phyloP scores from a whole-genome alignment of 129 eudicot genomes.

The Chrysanthemum seticuspe region DNA sequence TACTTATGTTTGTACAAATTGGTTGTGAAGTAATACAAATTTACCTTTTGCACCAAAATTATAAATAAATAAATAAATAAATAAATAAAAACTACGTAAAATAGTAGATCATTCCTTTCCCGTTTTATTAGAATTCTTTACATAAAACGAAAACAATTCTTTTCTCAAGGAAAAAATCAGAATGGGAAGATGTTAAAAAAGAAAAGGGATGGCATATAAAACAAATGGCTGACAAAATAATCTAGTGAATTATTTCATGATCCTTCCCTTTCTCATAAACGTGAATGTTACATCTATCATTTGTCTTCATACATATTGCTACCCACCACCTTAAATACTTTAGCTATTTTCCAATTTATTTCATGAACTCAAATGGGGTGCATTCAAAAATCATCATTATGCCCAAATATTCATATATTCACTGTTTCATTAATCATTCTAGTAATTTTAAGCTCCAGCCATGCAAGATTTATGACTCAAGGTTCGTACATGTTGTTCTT shows the following conservation, averaged over 20 bases:
- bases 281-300: slow-evolving; percentile 10
- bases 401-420: background rate
- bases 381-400: background rate
- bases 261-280: slow-evolving; percentile 20
- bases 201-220: slow-evolving; percentile 6
- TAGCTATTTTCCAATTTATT: background rate
- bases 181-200: background rate
- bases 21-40: too few relatives aligned
- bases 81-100: too few relatives aligned
- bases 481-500: slow-evolving; percentile 1
- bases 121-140: too few relatives aligned
- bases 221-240: slow-evolving; percentile 24
- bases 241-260: slow-evolving; percentile 6
- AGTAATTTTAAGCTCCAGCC: background rate
- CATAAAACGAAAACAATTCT: too few relatives aligned
- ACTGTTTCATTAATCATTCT: background rate
- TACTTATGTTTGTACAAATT: too few relatives aligned
- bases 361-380: slow-evolving; percentile 13
- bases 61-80: too few relatives aligned
- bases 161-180: background rate
- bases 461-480: slow-evolving; percentile 18
- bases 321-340: background rate
- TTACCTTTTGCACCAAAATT: too few relatives aligned
- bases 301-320: background rate
- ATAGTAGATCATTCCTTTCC: too few relatives aligned